Base-by-base conservation (phyloP, 2,329 filamentous ascomycete species). In the Hypoxylon sp. region DNA sequence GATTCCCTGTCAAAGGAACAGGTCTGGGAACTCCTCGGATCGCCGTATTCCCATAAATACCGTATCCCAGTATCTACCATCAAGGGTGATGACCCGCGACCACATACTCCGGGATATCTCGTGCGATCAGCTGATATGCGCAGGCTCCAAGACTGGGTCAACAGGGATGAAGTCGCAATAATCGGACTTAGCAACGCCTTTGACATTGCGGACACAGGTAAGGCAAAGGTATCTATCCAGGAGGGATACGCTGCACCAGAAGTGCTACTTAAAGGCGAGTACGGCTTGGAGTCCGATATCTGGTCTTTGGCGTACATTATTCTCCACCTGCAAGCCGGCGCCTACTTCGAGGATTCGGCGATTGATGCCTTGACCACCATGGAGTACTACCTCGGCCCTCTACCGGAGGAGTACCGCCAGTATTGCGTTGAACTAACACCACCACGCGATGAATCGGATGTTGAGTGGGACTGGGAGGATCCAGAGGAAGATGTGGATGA, bases 141-240 rank as follows among this genome's bases (percentile, higher is more conserved):
- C n/a, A n/a, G n/a, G n/a, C 11, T 15, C 2, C 2, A 7, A 5
- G 7, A n/a, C 2, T 54, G 53, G 56, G 45, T 7, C 4, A 4
- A 38, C 20, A 51, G 13, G 1, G 29, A 17, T 1, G 38, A 43
- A 0, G 40, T 59, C 13, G 21, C 42, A 32, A 21, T 59, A 2
- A 36, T 53, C n/a, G 56, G 57, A 11, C 55, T 60, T 25, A 54
- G 57, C 1, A 50, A 60, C 15, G 45, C 57, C 0, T 57, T 52
- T 21, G 36, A 45, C n/a, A 6, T 7, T 15, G 11, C 34, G 3
- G 20, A 7, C 6, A 49, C 42, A 0, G 54, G 54, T 4, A 42
- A 49, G n/a, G 45, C 57, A 6, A 11, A 17, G 8, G 1, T 42
- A 1, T n/a, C n/a, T n/a, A n/a, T n/a, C n/a, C n/a, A n/a, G n/a